Evolutionary conservation across 2,329 filamentous ascomycete species (phyloP).

Genomic region (Diaporthe longicolla): DNA sequence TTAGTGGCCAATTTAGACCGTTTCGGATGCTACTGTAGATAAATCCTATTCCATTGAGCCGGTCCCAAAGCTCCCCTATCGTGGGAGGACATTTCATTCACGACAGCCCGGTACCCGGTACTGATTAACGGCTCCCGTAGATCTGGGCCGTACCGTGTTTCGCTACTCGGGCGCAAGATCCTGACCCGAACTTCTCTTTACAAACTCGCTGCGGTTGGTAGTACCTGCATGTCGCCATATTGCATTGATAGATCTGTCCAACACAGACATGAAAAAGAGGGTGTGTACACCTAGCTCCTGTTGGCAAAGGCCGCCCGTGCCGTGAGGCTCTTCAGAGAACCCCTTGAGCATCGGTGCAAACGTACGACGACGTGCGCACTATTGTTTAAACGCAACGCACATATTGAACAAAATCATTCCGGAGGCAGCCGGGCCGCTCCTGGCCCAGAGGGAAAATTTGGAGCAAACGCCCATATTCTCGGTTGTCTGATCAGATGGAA

Average conservation of each 20-base stretch:
- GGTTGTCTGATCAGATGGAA: not conserved
- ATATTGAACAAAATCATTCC: not conserved
- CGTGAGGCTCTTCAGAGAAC: too few species aligned
- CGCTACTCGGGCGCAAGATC: not conserved
- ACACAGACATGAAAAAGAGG: not conserved
- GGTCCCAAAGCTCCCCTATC: constrained; percentile 1
- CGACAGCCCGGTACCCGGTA: constrained; percentile 2
- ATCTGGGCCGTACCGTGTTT: not conserved
- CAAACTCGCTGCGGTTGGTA: constrained; percentile 1
- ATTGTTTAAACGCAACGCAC: not conserved
- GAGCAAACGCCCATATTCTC: not conserved
- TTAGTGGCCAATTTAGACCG: not conserved
- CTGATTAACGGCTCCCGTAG: not conserved
- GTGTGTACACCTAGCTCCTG: not conserved
- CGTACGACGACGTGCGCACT: not conserved
- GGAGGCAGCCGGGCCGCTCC: not conserved
- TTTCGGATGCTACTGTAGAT: constrained; percentile 14
- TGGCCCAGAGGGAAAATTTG: not conserved
- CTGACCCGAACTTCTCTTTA: not conserved
- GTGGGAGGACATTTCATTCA: not conserved
- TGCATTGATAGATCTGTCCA: constrained; percentile 16
- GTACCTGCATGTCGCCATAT: constrained; percentile 13
- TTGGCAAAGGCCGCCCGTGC: too few species aligned
- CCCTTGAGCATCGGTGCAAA: too few species aligned
- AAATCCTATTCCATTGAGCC: constrained; percentile 3